Evolutionary conservation across 169 alveolate genomes (phyloP).

Genomic region (Miamiensis avidus): DNA sequence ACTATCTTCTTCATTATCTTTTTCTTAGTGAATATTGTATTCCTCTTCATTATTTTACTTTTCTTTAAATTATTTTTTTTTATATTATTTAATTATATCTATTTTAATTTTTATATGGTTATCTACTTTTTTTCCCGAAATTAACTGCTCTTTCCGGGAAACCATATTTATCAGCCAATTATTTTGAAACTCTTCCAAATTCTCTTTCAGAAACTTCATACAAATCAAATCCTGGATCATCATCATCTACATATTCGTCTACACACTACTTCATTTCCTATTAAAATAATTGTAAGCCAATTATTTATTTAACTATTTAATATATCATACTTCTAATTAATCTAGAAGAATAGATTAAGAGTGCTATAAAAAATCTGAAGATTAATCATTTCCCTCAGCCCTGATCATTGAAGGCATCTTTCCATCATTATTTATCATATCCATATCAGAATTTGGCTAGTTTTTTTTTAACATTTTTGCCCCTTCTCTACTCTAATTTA

Average conservation of each 20-base stretch:
- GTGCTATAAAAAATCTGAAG: constrained; percentile 36
- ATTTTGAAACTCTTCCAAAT: constrained; percentile 75
- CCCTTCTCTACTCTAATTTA: no score
- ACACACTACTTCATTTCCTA: constrained; percentile 44
- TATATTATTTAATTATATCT: no score
- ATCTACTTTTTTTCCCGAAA: constrained; percentile 11
- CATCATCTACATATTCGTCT: constrained; percentile 84
- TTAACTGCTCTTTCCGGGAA: constrained; percentile 84
- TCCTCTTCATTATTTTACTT: not conserved
- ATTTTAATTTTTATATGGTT: no score
- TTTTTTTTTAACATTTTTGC: constrained; percentile 42
- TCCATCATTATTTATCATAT: constrained; percentile 6
- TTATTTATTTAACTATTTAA: not conserved
- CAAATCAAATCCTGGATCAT: constrained; percentile 87
- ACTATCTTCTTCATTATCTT: constrained; percentile 36
- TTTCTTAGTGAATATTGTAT: constrained; percentile 8
- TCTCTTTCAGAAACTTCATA: constrained; percentile 82
- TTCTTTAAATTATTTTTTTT: not conserved
- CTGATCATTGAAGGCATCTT: constrained; percentile 55
- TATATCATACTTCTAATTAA: constrained; percentile 24
- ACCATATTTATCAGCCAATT: constrained; percentile 78
- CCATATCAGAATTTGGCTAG: constrained; percentile 33
- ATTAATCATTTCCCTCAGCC: constrained; percentile 37
- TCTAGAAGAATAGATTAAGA: constrained; percentile 18
- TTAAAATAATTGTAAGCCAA: constrained; percentile 24